Evolutionary conservation across 768 basidiomycete genomes (phyloP).

Genomic region (Cyclocybe cylindracea): DNA sequence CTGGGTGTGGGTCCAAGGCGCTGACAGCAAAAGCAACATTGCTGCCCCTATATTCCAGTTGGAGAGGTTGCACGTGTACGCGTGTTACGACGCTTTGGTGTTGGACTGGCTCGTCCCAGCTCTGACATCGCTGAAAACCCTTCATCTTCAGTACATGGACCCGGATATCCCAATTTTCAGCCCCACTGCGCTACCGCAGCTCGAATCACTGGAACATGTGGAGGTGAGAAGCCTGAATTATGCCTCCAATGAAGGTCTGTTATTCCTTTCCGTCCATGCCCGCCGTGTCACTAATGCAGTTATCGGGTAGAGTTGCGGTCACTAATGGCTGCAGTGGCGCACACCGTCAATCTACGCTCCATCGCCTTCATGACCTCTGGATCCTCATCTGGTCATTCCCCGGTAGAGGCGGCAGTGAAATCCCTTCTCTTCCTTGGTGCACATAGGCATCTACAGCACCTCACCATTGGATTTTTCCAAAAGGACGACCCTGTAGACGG

Average conservation of each 20-base stretch:
- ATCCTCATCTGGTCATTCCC: background rate
- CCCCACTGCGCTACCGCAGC: background rate
- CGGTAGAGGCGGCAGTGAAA: background rate
- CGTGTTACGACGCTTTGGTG: background rate
- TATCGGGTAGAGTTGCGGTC: background rate
- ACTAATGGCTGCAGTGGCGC: background rate
- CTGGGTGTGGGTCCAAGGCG: background rate
- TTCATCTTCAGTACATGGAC: background rate
- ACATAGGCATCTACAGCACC: background rate
- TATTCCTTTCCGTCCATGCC: background rate
- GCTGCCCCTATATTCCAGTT: background rate
- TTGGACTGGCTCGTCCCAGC: slow-evolving; percentile 5
- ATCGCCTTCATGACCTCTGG: background rate
- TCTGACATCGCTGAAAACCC: background rate
- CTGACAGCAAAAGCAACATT: background rate
- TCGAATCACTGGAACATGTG: background rate
- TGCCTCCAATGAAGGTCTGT: background rate
- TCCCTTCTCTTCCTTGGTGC: background rate
- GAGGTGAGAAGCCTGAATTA: background rate
- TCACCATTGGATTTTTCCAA: background rate
- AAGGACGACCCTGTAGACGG: background rate
- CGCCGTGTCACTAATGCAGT: background rate
- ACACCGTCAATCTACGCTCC: background rate
- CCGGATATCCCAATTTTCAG: background rate
- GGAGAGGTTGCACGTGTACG: background rate